phyloP scores from a whole-genome alignment of 345 rosid genomes.

The Orychophragmus violaceus region DNA sequence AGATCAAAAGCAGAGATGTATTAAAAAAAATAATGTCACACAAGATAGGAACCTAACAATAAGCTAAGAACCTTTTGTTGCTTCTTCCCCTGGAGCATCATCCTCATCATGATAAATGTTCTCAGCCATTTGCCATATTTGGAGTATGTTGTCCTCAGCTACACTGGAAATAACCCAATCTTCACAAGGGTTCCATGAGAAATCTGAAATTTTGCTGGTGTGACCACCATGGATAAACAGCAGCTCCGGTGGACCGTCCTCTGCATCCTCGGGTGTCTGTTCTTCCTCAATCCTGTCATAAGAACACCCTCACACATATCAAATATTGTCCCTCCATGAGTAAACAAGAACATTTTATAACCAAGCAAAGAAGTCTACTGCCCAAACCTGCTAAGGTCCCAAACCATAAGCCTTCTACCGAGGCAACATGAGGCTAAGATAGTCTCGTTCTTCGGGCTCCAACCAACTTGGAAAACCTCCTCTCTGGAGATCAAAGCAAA shows the following conservation, averaged over 20 bases:
- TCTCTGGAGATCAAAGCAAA: conserved; percentile 49
- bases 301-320: conserved; percentile 6
- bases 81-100: conserved; percentile 78
- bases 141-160: conserved; percentile 97
- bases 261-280: conserved; percentile 79
- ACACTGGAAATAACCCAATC: conserved; percentile 98
- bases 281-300: conserved; percentile 61
- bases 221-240: conserved; percentile 99
- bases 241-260: conserved; percentile 99
- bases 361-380: background rate
- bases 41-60: background rate
- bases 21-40: background rate
- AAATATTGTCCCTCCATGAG: background rate
- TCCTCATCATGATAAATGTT: conserved; percentile 97
- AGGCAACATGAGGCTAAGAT: conserved; percentile 98
- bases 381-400: conserved; percentile 97
- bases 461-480: conserved; percentile 99
- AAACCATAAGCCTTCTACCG: conserved; percentile 98
- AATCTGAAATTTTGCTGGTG: conserved; percentile 95
- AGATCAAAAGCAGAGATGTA: conserved; percentile 2
- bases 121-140: conserved; percentile 99
- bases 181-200: conserved; percentile 99
- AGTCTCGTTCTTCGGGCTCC: conserved; percentile 97
- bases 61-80: conserved; percentile 42
- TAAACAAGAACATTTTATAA: background rate